phyloP scores from a whole-genome alignment of 164 flowering plant species.

The Stephania yunnanensis region DNA sequence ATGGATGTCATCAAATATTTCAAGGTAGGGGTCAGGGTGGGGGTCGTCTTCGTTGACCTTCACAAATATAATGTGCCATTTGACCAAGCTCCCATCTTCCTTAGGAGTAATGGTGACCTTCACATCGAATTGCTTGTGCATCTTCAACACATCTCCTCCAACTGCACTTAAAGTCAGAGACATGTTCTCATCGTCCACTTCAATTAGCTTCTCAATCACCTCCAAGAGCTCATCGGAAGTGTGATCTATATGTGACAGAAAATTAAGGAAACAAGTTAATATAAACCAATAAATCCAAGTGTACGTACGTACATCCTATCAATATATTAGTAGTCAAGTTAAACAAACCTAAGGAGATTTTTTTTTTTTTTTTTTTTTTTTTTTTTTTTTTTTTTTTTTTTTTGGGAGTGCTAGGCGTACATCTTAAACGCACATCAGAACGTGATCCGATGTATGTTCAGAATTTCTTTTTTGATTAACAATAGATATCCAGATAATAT shows the following conservation, averaged over 20 bases:
- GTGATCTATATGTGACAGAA: not conserved
- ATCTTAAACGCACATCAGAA: too few species aligned
- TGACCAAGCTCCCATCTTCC: constrained; percentile 2
- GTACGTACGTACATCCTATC: too few species aligned
- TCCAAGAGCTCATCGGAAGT: not conserved
- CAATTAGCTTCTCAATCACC: constrained; percentile 1
- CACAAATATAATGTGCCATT: constrained; percentile 11
- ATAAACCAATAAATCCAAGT: too few species aligned
- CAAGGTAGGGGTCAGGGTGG: not conserved
- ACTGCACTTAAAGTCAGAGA: not conserved
- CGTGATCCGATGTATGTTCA: too few species aligned
- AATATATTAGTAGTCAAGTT: too few species aligned
- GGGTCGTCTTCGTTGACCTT: constrained; percentile 4
- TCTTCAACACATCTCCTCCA: constrained; percentile 4
- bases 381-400: too few species aligned
- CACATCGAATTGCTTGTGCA: not conserved
- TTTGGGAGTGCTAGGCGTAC: too few species aligned
- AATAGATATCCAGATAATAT: too few species aligned
- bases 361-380: too few species aligned
- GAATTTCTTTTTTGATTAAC: too few species aligned
- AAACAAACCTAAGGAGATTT: too few species aligned
- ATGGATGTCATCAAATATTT: not conserved
- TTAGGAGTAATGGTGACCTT: not conserved
- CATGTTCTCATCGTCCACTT: constrained; percentile 6
- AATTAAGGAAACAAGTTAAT: too few species aligned